Percentiles rank a stretch among this genome's conserved stretches.
phyloP scores from a whole-genome alignment of 495 filamentous ascomycete species.

The Lindgomyces ingoldianus region DNA sequence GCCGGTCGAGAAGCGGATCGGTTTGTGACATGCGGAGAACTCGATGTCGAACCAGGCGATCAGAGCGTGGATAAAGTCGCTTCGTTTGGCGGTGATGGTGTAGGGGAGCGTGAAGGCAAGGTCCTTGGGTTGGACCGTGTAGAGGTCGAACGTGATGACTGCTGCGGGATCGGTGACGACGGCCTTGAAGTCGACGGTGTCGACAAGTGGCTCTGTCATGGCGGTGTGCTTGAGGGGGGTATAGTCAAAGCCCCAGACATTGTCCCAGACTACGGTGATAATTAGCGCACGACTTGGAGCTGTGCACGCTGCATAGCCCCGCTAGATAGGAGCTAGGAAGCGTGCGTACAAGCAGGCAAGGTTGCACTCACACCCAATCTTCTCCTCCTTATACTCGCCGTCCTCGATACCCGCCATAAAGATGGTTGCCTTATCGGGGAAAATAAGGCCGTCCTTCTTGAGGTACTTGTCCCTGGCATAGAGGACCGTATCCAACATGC shows the following conservation, averaged over 20 bases:
- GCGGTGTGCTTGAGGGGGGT: slow-evolving; percentile 78
- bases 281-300: not conserved
- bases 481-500: slow-evolving; percentile 95
- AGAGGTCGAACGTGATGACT: slow-evolving; percentile 80
- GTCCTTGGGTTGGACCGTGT: slow-evolving; percentile 71
- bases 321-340: not conserved
- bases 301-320: not conserved
- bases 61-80: slow-evolving; percentile 91
- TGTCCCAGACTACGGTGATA: slow-evolving; percentile 76
- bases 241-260: slow-evolving; percentile 98
- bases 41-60: slow-evolving; percentile 99
- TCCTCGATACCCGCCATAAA: slow-evolving; percentile 88
- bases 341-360: slow-evolving; percentile 21
- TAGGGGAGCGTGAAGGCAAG: slow-evolving; percentile 75
- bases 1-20: slow-evolving; percentile 51
- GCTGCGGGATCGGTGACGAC: slow-evolving; percentile 76
- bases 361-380: slow-evolving; percentile 69
- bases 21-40: slow-evolving; percentile 81
- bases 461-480: slow-evolving; percentile 93
- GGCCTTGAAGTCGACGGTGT: slow-evolving; percentile 75
- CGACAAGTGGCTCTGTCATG: slow-evolving; percentile 80
- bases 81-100: slow-evolving; percentile 68
- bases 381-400: slow-evolving; percentile 85
- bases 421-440: slow-evolving; percentile 86
- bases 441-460: slow-evolving; percentile 77